Evolutionary conservation across 2,329 filamentous ascomycete genomes (phyloP).

Genomic region (Apiospora arundinis): DNA sequence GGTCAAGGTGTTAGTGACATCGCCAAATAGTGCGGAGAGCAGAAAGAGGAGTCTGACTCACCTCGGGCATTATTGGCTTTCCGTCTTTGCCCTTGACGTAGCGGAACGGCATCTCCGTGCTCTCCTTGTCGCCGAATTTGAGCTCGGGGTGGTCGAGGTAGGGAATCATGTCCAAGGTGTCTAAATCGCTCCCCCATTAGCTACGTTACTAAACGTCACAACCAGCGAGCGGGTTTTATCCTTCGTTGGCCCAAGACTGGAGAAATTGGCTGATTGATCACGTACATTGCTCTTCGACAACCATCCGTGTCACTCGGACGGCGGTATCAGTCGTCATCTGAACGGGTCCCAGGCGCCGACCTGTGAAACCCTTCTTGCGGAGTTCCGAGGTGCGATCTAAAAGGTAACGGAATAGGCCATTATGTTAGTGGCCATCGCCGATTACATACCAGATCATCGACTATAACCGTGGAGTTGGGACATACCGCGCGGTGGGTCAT

Average conservation of each 20-base stretch:
- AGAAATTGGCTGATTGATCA: constrained; percentile 17
- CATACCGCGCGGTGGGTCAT: constrained; percentile 90
- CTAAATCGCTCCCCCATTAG: constrained; percentile 51
- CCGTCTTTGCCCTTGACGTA: constrained; percentile 82
- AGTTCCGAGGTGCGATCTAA: constrained; percentile 94
- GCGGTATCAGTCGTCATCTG: constrained; percentile 99
- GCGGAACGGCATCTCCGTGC: constrained; percentile 96
- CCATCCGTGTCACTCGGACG: constrained; percentile 88
- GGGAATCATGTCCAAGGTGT: constrained; percentile 76
- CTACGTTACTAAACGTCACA: not conserved
- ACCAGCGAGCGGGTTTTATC: not conserved
- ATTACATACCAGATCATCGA: not conserved
- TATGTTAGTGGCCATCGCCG: not conserved
- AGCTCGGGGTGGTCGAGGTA: constrained; percentile 92
- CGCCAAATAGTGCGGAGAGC: constrained; percentile 13
- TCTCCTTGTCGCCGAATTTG: constrained; percentile 88
- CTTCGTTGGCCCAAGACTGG: not conserved
- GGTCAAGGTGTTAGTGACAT: constrained; percentile 32
- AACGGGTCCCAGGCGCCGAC: constrained; percentile 84
- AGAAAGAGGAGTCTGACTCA: constrained; percentile 48
- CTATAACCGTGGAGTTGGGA: constrained; percentile 26
- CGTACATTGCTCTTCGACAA: constrained; percentile 83
- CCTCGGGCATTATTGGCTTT: constrained; percentile 88
- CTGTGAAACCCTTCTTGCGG: constrained; percentile 89
- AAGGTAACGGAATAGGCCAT: not conserved